Percentiles rank a stretch among this genome's conserved stretches.
Conservation (phyloP, 1,284 basidiomycete species). For the Malassezia psittaci region DNA sequence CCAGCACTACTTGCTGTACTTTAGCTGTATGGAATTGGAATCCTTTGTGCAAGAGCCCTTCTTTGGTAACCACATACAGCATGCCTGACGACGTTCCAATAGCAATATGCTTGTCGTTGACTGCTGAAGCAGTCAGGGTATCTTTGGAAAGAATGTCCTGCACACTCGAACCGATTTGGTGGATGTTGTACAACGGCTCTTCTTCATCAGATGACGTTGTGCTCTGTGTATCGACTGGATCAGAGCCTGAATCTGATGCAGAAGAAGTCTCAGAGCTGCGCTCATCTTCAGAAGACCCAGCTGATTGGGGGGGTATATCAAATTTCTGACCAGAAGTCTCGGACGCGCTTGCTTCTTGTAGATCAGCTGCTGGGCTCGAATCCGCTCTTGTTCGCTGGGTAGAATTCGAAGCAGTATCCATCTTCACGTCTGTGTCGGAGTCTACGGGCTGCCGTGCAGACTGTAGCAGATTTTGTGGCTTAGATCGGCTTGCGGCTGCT, state of each 20-base stretch:
- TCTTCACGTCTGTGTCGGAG: no score
- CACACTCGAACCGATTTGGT: constrained; percentile 63
- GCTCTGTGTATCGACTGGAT: no score
- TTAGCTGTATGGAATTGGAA: constrained; percentile 87
- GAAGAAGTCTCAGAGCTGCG: neutral
- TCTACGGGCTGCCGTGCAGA: no score
- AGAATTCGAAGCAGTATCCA: no score
- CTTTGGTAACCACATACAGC: constrained; percentile 71
- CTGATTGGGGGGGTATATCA: no score
- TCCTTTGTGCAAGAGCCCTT: constrained; percentile 74
- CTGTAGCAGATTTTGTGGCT: no score
- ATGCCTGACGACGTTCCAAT: constrained; percentile 85
- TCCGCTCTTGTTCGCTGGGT: no score
- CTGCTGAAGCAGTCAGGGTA: constrained; percentile 52
- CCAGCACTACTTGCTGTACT: constrained; percentile 73
- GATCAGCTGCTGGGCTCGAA: no score
- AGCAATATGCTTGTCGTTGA: constrained; percentile 58
- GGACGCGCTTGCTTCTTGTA: no score
- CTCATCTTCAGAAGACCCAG: no score
- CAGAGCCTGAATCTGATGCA: neutral
- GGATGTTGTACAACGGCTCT: constrained; percentile 68
- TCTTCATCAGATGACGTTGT: neutral
- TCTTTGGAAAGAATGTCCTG: constrained; percentile 78
- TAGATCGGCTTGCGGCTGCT: no score
- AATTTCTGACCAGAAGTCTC: no score